Base-by-base conservation (phyloP, 2,329 filamentous ascomycete genomes). In the Verruconis gallopava region DNA sequence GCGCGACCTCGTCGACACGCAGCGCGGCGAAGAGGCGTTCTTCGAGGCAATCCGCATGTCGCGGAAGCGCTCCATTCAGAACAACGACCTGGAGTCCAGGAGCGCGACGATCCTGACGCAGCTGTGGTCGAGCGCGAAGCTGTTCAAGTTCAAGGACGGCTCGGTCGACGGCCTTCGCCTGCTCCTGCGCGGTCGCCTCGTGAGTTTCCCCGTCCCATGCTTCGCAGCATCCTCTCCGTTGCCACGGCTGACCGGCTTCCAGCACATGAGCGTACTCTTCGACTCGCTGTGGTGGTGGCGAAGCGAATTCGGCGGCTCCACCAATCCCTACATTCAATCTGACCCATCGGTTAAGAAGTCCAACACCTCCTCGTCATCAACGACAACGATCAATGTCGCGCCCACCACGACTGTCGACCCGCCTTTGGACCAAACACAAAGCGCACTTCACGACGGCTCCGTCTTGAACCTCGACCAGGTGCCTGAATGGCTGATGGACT, bases 141-240 rank as follows among this genome's bases (percentile, higher is more conserved):
- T 56, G 3, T 61, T 61, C 40, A 50, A 51, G 11, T 50, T 52
- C 36, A 54, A 52, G 43, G 53, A 59, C 25, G 57, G 57, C 4
- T 50, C 47, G 14, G 34, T 57, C 4, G 57, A 61, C 37, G 20
- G 37, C 20, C 15, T 38, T 5, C 9, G 37, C 13, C 14, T 38
- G 9, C 37, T 18, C 15, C 20, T 38, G 5, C 37, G 37, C 11
- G 20, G 20, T 21, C 9, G 37, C 5, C 14, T 18, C 9, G 37
- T 38, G 15, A 38, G 37, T 38, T 30, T 9, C n/a, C 25, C 6
- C n/a, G n/a, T n/a, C n/a, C n/a, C 9, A 30, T 30, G 25, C 25
- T 9, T 9, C 9, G n/a, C 9, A 9, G 25, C n/a, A n/a, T 9
- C 9, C 6, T 30, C 6, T 30, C 9, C 9, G 25, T 9, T 9